Percentiles rank a stretch among this genome's conserved stretches.
Conservation (phyloP, 371 early-diverging fungal species). For the Rhizopus sp. region DNA sequence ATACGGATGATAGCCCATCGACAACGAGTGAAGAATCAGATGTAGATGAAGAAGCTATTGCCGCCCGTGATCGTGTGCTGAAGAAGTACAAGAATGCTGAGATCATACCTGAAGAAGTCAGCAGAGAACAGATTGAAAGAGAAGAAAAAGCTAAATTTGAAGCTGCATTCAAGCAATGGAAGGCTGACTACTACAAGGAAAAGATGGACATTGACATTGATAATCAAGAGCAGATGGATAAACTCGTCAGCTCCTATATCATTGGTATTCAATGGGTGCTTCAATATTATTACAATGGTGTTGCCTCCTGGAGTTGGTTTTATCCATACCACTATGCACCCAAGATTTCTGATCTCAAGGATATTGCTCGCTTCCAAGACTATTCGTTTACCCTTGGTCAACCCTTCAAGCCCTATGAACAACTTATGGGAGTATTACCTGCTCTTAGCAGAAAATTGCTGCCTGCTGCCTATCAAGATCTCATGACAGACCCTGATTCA, state of each 20-base stretch:
- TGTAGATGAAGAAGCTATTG: conserved; percentile 54
- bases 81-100: conserved; percentile 66
- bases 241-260: conserved; percentile 80
- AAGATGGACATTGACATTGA: conserved; percentile 70
- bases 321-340: conserved; percentile 99
- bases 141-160: conserved; percentile 61
- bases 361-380: conserved; percentile 60
- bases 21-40: conserved; percentile 50
- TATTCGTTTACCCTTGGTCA: conserved; percentile 73
- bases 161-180: conserved; percentile 64
- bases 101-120: conserved; percentile 57
- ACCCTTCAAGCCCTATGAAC: conserved; percentile 97
- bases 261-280: conserved; percentile 98
- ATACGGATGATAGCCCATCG: conserved; percentile 46
- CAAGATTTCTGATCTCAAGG: conserved; percentile 77
- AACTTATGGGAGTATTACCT: conserved; percentile 99
- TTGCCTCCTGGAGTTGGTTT: conserved; percentile 98
- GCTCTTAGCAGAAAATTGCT: conserved; percentile 79
- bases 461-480: conserved; percentile 76
- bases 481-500: conserved; percentile 84
- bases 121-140: conserved; percentile 43
- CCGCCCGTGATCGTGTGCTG: conserved; percentile 69
- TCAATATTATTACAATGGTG: conserved; percentile 94
- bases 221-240: conserved; percentile 53
- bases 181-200: conserved; percentile 70